These are phyloP conservation scores for Pestalotiopsis sp. DNA, from an alignment of 2,329 filamentous ascomycete genomes.

Conservation along the genomic window DNA sequence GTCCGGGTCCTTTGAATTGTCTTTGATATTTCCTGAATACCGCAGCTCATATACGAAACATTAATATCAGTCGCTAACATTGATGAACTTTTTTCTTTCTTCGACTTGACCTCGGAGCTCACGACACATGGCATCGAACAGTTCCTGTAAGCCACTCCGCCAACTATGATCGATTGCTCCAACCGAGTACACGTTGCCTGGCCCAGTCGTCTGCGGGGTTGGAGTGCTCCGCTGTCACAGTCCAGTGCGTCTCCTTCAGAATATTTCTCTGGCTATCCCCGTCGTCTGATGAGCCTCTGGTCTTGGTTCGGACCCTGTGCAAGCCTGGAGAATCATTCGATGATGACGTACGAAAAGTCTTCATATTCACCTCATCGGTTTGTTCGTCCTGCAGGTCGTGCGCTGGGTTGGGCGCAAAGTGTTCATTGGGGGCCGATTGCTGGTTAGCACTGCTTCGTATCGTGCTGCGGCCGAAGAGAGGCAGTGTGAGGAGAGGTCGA, in stretches of 20 bases:
- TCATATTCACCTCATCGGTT: background rate
- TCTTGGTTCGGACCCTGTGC: background rate
- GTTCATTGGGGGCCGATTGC: background rate
- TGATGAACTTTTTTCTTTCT: background rate
- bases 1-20: background rate
- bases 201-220: slow-evolving; percentile 3
- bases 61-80: background rate
- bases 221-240: slow-evolving; percentile 20
- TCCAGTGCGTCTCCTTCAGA: slow-evolving; percentile 34
- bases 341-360: background rate
- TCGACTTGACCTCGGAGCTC: background rate
- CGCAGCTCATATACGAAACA: background rate
- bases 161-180: background rate
- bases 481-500: slow-evolving; percentile 42
- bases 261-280: slow-evolving; percentile 40
- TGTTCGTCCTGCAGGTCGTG: background rate
- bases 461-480: slow-evolving; percentile 21
- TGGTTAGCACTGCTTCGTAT: background rate
- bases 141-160: background rate
- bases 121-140: background rate
- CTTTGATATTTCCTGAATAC: background rate
- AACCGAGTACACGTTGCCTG: slow-evolving; percentile 1
- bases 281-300: slow-evolving; percentile 14
- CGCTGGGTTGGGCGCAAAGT: background rate
- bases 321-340: background rate